Conservation (phyloP, 1,284 basidiomycete species). For the Filobasidium uniguttulatum region DNA sequence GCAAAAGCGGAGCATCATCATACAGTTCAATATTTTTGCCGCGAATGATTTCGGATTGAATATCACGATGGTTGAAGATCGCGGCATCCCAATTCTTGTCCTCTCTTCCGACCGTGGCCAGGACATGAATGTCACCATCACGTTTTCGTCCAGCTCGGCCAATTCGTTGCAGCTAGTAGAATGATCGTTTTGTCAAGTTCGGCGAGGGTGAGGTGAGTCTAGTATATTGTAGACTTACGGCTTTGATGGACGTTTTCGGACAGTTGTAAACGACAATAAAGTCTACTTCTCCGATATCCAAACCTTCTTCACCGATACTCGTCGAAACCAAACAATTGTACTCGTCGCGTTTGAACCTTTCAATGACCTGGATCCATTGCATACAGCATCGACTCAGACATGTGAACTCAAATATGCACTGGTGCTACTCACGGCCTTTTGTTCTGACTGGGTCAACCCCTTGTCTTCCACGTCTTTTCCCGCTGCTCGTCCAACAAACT, state of each 20-base stretch:
- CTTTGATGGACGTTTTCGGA: constrained; percentile 88
- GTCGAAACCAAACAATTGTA: constrained; percentile 92
- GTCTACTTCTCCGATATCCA: constrained; percentile 99
- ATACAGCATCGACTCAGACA: not conserved
- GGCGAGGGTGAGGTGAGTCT: not conserved
- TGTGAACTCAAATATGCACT: not conserved
- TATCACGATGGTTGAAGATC: constrained; percentile 70
- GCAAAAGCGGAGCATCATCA: constrained; percentile 71
- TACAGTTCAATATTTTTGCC: constrained; percentile 83
- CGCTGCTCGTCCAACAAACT: constrained; percentile 80
- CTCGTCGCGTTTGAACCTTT: constrained; percentile 71
- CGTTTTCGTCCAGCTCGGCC: constrained; percentile 92
- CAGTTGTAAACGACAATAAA: constrained; percentile 94
- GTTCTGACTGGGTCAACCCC: constrained; percentile 82
- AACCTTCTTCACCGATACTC: constrained; percentile 93
- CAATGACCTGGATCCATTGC: constrained; percentile 49
- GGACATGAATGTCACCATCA: constrained; percentile 74
- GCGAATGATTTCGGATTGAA: constrained; percentile 75
- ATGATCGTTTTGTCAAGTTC: not conserved
- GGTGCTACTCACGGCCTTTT: constrained; percentile 52
- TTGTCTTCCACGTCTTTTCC: constrained; percentile 58
- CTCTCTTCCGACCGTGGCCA: constrained; percentile 85
- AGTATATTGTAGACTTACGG: constrained; percentile 66
- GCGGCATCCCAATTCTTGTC: constrained; percentile 85
- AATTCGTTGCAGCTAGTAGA: constrained; percentile 85